Evolutionary conservation across 805 yeast genomes (phyloP).

Genomic region (Zygoascus biomembranicola): DNA sequence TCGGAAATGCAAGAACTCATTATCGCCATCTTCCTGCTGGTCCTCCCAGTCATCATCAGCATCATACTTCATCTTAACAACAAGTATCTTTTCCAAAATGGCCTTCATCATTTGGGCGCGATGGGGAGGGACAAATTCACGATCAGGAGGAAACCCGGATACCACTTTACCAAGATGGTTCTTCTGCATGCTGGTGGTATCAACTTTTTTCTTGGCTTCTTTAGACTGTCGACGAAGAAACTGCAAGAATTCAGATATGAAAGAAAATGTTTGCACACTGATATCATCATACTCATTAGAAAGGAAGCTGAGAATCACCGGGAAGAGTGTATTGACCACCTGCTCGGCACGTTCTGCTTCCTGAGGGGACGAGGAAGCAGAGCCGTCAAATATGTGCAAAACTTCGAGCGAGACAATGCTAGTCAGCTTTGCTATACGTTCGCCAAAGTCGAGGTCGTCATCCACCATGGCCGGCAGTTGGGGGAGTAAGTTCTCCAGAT

Average conservation of each 20-base stretch:
- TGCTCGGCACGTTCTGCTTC: constrained; percentile 30
- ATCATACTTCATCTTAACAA: constrained; percentile 68
- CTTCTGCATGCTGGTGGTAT: constrained; percentile 31
- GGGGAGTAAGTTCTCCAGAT: constrained; percentile 47
- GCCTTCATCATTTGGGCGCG: constrained; percentile 50
- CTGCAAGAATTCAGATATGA: constrained; percentile 64
- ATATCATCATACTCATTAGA: constrained; percentile 85
- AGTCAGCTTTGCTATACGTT: constrained; percentile 64
- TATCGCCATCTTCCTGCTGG: constrained; percentile 63
- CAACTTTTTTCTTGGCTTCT: constrained; percentile 36
- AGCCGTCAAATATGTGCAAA: constrained; percentile 53
- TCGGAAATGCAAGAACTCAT: constrained; percentile 76
- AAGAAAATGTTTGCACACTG: constrained; percentile 72
- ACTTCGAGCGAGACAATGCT: constrained; percentile 72
- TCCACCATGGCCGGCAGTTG: constrained; percentile 31
- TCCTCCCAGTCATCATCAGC: constrained; percentile 54
- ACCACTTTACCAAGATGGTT: constrained; percentile 17
- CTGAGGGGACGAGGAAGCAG: constrained; percentile 15
- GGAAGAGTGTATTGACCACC: constrained; percentile 57
- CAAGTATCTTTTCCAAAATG: constrained; percentile 58
- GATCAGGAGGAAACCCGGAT: constrained; percentile 21
- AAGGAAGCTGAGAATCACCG: constrained; percentile 61
- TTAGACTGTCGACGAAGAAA: constrained; percentile 48
- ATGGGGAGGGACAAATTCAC: constrained; percentile 25
- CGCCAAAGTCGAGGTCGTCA: constrained; percentile 57